Conservation (phyloP, 805 yeast species). For the Schizosaccharomyces octosporus region DNA sequence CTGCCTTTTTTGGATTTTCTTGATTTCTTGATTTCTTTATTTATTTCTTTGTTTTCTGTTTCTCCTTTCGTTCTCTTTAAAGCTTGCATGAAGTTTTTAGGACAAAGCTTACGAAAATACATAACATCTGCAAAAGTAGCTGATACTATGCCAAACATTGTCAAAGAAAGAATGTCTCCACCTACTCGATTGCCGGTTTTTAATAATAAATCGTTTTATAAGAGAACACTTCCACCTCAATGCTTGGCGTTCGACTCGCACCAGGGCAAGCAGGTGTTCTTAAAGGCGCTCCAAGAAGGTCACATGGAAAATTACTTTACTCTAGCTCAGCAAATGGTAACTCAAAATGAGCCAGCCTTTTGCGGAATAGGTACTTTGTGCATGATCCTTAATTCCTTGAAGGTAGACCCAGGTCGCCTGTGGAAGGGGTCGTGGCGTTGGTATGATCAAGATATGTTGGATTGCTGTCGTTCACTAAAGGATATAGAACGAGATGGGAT, state of each 20-base stretch:
- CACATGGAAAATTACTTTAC: constrained; percentile 1
- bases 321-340: constrained; percentile 1
- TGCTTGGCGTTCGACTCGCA: constrained; percentile 1
- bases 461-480: constrained; percentile 1
- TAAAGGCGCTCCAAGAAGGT: not conserved
- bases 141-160: no score
- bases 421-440: constrained; percentile 4
- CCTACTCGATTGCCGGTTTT: no score
- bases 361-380: constrained; percentile 3
- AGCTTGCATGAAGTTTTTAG: no score
- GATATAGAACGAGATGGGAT: not conserved
- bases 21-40: no score
- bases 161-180: no score
- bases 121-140: no score
- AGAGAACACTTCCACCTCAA: not conserved
- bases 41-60: no score
- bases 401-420: constrained; percentile 1
- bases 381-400: constrained; percentile 1
- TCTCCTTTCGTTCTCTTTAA: no score
- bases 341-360: constrained; percentile 3
- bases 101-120: no score
- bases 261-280: not conserved
- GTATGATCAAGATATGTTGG: constrained; percentile 3
- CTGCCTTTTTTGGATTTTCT: no score
- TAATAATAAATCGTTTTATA: not conserved